Evolutionary conservation across 2,329 filamentous ascomycete species (phyloP), one percentile per base, ranked within the genome.

Genomic region (Lachnellula cervina): DNA sequence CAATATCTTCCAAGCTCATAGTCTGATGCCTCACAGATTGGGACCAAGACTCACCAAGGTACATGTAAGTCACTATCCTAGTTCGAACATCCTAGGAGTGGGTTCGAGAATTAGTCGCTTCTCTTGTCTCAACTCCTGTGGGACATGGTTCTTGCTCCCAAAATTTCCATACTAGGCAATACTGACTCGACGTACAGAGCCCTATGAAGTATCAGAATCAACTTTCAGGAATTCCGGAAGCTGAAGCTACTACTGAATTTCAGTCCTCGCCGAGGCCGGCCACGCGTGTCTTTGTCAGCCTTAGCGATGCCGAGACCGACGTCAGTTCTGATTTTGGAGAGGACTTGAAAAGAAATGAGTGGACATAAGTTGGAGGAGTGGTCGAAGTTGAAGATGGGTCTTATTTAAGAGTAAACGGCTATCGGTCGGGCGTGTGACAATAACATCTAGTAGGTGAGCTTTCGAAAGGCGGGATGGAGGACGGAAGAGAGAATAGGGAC

Each of bases 1-100:
- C 9, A 57, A 65, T 19, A 56, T 64, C 4, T 65, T 65, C 49
- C 61, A 66, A 43, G 53, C 58, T 4, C 59, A 52, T 25, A 57
- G 59, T 17, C 38, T 65, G 19, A 60, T 63, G 58, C 49, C 59
- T 11, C 51, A 57, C 19, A 14, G 5, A 7, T 21, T 46, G 5
- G n/a, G 21, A 17, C 44, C 44, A n/a, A 23, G 25, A 23, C 8
- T 11, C 28, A 11, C 28, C 28, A 32, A 32, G 9, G 8, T 11
- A 11, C 28, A 32, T 9, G 9, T 32, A 32, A 32, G 28, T 32
- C 28, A 9, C 28, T 9, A 32, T 32, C 28, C 28, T 32, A 32
- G 28, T 32, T 4, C 28, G 28, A 32, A 32, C 28, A 32, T 32
- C 9, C 1, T 32, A 11, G 28, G 9, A 32, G 25, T 28, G 25